Evolutionary conservation across 2,329 filamentous ascomycete species (phyloP).

Genomic region (Diaporthe eres): DNA sequence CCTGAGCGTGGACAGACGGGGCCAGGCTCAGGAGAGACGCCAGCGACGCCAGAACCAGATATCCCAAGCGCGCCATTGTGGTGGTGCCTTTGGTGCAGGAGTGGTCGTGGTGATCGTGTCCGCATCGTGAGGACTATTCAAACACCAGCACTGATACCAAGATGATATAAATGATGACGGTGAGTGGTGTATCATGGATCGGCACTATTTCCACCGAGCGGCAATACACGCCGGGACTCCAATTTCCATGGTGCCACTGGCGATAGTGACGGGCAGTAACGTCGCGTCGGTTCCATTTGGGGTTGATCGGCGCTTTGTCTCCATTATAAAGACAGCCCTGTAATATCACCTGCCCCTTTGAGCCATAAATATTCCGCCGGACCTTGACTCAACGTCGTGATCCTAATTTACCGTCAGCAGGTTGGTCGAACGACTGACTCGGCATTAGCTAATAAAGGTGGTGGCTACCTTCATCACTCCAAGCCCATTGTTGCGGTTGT

Average conservation of each 20-base stretch:
- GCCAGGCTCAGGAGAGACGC: slow-evolving; percentile 14
- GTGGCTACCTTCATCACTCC: not conserved
- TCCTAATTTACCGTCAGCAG: not conserved
- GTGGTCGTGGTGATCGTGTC: not conserved
- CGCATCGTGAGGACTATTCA: not conserved
- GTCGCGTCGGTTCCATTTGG: slow-evolving; percentile 22
- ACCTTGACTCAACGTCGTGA: slow-evolving; percentile 9
- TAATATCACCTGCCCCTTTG: slow-evolving; percentile 28
- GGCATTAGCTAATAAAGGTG: slow-evolving; percentile 18
- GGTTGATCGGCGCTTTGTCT: slow-evolving; percentile 20
- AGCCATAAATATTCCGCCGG: not conserved
- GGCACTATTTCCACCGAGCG: slow-evolving; percentile 35
- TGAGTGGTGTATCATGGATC: slow-evolving; percentile 23
- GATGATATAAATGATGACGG: not conserved
- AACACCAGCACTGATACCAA: not conserved
- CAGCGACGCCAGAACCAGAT: slow-evolving; percentile 13
- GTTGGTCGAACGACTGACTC: slow-evolving; percentile 10
- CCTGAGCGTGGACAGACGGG: slow-evolving; percentile 30
- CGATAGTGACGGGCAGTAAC: slow-evolving; percentile 31
- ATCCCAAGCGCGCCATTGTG: slow-evolving; percentile 10
- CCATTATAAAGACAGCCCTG: slow-evolving; percentile 17
- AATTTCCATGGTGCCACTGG: slow-evolving; percentile 29
- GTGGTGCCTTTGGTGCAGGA: not conserved
- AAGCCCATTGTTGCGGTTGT: slow-evolving; percentile 8
- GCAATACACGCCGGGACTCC: slow-evolving; percentile 19